These are phyloP conservation scores for Lentinula boryana DNA, from an alignment of 768 basidiomycete species.

Conservation along the genomic window DNA sequence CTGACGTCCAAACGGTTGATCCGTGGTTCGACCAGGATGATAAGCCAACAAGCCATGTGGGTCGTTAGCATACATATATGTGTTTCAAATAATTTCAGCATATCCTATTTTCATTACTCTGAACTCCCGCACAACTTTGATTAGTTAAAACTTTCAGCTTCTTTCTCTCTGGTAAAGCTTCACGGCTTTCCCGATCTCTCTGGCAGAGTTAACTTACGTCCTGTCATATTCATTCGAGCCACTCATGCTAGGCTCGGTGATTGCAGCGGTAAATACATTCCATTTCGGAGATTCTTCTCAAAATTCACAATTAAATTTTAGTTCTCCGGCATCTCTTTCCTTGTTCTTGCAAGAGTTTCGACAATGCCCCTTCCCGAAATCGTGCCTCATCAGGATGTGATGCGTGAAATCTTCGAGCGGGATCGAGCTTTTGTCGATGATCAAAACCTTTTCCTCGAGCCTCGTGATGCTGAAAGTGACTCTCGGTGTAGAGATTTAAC, in stretches of 20 bases:
- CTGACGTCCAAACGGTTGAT: background rate
- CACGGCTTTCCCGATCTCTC: background rate
- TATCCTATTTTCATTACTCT: too few relatives aligned
- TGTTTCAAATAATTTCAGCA: too few relatives aligned
- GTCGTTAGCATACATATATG: background rate
- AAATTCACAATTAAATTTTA: background rate
- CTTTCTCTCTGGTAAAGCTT: background rate
- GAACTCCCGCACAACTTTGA: too few relatives aligned
- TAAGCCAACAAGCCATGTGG: background rate
- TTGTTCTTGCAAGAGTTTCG: background rate
- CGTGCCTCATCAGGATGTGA: background rate
- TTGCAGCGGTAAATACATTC: background rate
- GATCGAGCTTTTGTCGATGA: background rate
- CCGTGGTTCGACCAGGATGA: background rate
- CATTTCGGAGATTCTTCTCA: background rate
- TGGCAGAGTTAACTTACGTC: background rate
- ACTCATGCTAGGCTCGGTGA: background rate
- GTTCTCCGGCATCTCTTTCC: background rate
- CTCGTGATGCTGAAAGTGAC: background rate
- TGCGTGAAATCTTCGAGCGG: background rate
- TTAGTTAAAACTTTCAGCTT: background rate
- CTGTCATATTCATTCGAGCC: background rate
- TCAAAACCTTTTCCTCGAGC: background rate
- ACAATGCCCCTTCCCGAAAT: background rate
- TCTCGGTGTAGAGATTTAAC: background rate